Evolutionary conservation across 1,139 yeast genomes (phyloP), one percentile per base, ranked within the genome.

Genomic region (Zygosaccharomyces sapae): DNA sequence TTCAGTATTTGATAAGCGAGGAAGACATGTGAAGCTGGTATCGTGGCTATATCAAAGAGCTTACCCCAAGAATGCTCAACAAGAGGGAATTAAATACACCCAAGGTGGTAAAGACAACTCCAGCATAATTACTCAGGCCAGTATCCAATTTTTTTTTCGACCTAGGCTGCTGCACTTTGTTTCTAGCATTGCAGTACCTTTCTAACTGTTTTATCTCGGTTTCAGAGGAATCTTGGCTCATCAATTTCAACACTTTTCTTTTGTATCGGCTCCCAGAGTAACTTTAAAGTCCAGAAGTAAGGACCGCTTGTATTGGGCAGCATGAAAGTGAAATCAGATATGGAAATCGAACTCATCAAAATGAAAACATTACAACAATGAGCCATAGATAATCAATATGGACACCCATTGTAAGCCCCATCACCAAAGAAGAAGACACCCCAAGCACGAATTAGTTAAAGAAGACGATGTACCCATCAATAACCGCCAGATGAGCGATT

Each of bases 291-390:
- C 84, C 84, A 79, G 47, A 75, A 79, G 58, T 78, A 77, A 56
- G 78, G 82, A 20, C 83, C 83, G 25, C 83, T 82, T 38, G 83
- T 80, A 46, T 67, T 67, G 1, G 83, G 83, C 58, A 74, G 74
- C 33, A 80, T 75, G 41, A 75, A 70, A 1, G 79, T 72, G 58
- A 79, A 66, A 53, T 79, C 83, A n/a, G 79, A 71, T 30, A 76
- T 64, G 16, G 3, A 70, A 44, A 72, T 62, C 7, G 74, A 80
- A 42, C 76, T 69, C 57, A 73, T 69, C 45, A 71, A 59, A 3
- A 79, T 71, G 31, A 76, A 63, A 65, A 66, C 6, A 82, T 76
- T 45, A 79, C 76, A 54, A 80, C 79, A 6, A 75, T 54, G 16
- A 2, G 16, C 16, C 16, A 2, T 16, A 16, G 2, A 16, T 16